Conservation (phyloP, 1,284 basidiomycete species). For the Cutaneotrichosporon cavernicola region DNA sequence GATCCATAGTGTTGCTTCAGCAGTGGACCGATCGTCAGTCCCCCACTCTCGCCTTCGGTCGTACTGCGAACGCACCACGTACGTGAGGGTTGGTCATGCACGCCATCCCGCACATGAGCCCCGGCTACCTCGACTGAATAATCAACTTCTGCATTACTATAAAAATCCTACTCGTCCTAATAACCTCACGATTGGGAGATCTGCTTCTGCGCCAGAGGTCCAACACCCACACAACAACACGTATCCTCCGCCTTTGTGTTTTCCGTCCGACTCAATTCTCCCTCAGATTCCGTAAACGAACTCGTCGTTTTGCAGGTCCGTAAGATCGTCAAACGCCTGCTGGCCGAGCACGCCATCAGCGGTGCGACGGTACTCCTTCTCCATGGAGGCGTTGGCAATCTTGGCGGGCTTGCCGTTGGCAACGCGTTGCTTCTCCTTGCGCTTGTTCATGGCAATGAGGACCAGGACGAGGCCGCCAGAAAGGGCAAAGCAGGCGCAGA, state of each 20-base stretch:
- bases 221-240: neutral
- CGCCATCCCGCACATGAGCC: no score
- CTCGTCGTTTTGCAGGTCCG: slow-evolving; percentile 36
- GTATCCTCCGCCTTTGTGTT: neutral
- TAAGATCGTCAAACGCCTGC: slow-evolving; percentile 40
- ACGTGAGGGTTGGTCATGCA: no score
- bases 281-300: slow-evolving; percentile 35
- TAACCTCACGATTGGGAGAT: no score
- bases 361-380: slow-evolving; percentile 18
- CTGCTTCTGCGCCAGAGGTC: neutral
- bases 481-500: slow-evolving; percentile 29
- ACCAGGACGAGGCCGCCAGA: slow-evolving; percentile 14
- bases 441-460: slow-evolving; percentile 39
- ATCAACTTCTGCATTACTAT: no score
- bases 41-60: no score
- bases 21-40: no score
- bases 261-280: neutral
- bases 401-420: slow-evolving; percentile 46
- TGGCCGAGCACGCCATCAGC: slow-evolving; percentile 24
- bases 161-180: no score
- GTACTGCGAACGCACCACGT: no score
- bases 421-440: slow-evolving; percentile 41
- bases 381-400: slow-evolving; percentile 43
- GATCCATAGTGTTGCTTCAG: no score
- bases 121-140: no score